These are phyloP conservation scores for Selaginella moellendorffii DNA, from an alignment of 75 land plant genomes.

Conservation along the genomic window DNA sequence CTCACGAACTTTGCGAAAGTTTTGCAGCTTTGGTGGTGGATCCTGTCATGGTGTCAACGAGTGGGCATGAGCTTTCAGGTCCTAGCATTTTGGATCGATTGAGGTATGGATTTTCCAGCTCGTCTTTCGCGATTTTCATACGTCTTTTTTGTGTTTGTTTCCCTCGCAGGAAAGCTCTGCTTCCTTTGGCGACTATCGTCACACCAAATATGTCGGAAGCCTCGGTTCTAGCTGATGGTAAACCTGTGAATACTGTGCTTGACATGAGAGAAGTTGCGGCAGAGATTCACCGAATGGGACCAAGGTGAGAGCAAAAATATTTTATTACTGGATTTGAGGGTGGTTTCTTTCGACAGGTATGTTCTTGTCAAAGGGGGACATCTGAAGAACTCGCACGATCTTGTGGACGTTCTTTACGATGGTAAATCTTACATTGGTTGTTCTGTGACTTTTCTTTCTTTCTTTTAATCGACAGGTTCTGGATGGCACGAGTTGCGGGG, in stretches of 20 bases:
- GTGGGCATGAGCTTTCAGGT: conserved; percentile 69
- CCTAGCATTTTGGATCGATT: conserved; percentile 45
- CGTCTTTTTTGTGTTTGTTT: neutral
- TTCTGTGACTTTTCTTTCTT: neutral
- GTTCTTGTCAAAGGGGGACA: conserved; percentile 94
- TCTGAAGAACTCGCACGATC: conserved; percentile 35
- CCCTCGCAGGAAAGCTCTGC: conserved; percentile 43
- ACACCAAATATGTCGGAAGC: conserved; percentile 90
- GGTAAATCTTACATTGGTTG: conserved; percentile 37
- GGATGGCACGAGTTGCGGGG: conserved; percentile 48
- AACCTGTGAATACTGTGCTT: conserved; percentile 28
- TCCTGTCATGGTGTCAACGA: conserved; percentile 91
- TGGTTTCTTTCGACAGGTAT: conserved; percentile 31
- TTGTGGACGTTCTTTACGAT: conserved; percentile 76
- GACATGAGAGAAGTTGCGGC: conserved; percentile 82
- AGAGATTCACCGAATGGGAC: conserved; percentile 52
- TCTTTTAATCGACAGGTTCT: conserved; percentile 27
- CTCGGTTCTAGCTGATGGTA: conserved; percentile 55
- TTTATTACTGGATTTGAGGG: neutral
- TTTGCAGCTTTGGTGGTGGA: conserved; percentile 78
- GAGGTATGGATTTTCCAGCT: conserved; percentile 27
- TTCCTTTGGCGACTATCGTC: conserved; percentile 71
- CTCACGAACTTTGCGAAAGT: no score
- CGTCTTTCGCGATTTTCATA: conserved; percentile 1
- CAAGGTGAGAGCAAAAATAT: conserved; percentile 13